Percentiles rank a stretch among this genome's conserved stretches.
phyloP scores from a whole-genome alignment of 2,329 filamentous ascomycete species.

The Rutstroemia sp. region DNA sequence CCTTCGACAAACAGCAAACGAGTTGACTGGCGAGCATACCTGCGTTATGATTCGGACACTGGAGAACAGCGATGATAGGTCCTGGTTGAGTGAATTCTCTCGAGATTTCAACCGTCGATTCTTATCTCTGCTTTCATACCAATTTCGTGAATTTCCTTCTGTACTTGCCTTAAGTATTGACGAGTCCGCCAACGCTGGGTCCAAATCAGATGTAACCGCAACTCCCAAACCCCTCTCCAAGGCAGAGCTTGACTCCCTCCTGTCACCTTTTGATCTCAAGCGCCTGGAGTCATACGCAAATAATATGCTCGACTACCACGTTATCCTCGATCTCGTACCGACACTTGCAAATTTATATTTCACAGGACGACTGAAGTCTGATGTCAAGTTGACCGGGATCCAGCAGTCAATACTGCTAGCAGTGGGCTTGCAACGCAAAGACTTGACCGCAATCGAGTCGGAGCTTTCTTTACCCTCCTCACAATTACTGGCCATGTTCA shows the following conservation, averaged over 20 bases:
- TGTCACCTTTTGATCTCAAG: conserved; percentile 93
- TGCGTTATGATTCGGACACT: conserved; percentile 94
- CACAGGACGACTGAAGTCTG: conserved; percentile 59
- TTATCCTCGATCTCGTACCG: conserved; percentile 88
- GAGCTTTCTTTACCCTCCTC: conserved; percentile 68
- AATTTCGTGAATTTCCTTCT: conserved; percentile 78
- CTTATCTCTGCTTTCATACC: conserved; percentile 79
- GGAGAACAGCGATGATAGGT: conserved; percentile 56
- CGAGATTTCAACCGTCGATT: conserved; percentile 95
- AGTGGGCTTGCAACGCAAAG: conserved; percentile 84
- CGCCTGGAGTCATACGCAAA: conserved; percentile 91
- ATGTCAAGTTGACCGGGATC: conserved; percentile 68
- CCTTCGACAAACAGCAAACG: conserved; percentile 88
- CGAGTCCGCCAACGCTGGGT: conserved; percentile 70
- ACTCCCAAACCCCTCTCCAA: conserved; percentile 57
- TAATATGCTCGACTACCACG: conserved; percentile 96
- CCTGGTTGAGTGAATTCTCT: conserved; percentile 86
- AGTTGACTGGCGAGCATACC: conserved; percentile 93
- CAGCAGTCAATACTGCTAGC: conserved; percentile 86
- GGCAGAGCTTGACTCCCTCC: conserved; percentile 63
- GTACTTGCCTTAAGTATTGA: conserved; percentile 79
- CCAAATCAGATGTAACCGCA: conserved; percentile 55
- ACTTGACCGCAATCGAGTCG: conserved; percentile 69
- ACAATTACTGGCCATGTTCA: conserved; percentile 92
- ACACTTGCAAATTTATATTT: conserved; percentile 80